These are phyloP conservation scores for Chaetomiaceae sp. DNA, from an alignment of 2,329 filamentous ascomycete genomes.

Conservation along the genomic window DNA sequence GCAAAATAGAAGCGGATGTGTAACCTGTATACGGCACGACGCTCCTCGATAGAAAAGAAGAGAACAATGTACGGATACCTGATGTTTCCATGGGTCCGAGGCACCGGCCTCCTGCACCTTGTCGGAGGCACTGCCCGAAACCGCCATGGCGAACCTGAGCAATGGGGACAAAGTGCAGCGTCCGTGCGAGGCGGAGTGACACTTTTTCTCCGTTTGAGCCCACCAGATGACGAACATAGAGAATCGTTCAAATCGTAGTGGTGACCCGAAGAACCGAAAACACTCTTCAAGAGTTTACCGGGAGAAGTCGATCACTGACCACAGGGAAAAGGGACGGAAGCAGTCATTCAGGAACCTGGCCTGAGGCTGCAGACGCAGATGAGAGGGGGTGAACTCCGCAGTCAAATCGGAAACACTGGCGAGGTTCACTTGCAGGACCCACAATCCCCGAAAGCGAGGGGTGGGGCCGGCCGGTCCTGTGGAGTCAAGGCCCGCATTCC, in stretches of 20 bases:
- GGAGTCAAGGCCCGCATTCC: neutral
- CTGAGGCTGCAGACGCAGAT: constrained; percentile 8
- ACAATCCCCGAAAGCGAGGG: neutral
- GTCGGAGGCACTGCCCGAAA: neutral
- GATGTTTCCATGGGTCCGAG: no score
- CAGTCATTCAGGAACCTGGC: neutral
- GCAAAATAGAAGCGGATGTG: neutral
- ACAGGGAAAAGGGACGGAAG: neutral
- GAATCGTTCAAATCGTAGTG: no score
- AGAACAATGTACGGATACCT: no score
- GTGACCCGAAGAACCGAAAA: no score
- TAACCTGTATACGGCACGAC: neutral
- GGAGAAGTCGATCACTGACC: no score
- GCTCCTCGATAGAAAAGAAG: neutral
- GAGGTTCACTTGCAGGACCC: constrained; percentile 28
- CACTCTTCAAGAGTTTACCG: no score
- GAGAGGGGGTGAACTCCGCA: neutral
- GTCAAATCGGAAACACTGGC: constrained; percentile 37
- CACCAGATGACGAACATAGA: no score
- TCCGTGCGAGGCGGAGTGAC: no score
- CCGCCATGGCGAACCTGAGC: no score
- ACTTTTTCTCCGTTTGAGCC: no score
- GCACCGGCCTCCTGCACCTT: neutral
- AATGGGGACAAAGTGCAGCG: no score
- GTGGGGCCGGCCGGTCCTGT: neutral